These are phyloP conservation scores for Tolypocladium ophioglossoides DNA, from an alignment of 2,329 filamentous ascomycete species.

Conservation along the genomic window DNA sequence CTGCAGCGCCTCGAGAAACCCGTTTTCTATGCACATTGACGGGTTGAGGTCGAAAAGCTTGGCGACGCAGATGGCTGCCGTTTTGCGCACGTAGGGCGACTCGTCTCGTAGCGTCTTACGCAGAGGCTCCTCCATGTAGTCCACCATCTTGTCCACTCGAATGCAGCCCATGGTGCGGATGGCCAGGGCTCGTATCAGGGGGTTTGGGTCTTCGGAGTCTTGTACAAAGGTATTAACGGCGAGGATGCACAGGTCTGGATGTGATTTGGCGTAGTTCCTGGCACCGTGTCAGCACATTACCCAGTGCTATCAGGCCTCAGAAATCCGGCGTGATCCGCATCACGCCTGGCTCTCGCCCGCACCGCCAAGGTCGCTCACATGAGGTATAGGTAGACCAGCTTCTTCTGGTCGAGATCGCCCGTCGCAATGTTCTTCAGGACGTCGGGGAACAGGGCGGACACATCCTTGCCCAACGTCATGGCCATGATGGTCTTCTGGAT, in stretches of 20 bases:
- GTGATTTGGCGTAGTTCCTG: constrained; percentile 99
- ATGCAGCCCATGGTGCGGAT: constrained; percentile 99
- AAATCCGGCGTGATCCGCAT: neutral
- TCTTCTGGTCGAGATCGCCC: constrained; percentile 91
- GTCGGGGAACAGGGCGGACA: constrained; percentile 92
- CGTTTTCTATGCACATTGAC: constrained; percentile 87
- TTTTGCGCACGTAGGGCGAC: constrained; percentile 97
- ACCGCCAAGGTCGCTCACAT: constrained; percentile 54
- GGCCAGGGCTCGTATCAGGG: constrained; percentile 84
- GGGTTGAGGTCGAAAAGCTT: constrained; percentile 96
- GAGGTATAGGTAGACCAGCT: constrained; percentile 94
- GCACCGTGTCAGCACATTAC: neutral
- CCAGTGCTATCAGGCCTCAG: neutral
- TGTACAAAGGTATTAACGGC: constrained; percentile 99
- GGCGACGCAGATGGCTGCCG: constrained; percentile 92
- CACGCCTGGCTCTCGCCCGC: neutral
- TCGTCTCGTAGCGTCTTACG: constrained; percentile 94
- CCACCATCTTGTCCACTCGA: constrained; percentile 97
- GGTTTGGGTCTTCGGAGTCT: constrained; percentile 97
- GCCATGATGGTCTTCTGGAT: constrained; percentile 99
- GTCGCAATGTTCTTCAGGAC: constrained; percentile 99
- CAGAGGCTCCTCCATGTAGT: constrained; percentile 98
- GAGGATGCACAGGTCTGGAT: constrained; percentile 95
- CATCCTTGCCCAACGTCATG: constrained; percentile 98
- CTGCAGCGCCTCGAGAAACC: constrained; percentile 86